Base-by-base conservation (phyloP, 495 filamentous ascomycete species). In the Hypoxylon fragiforme region DNA sequence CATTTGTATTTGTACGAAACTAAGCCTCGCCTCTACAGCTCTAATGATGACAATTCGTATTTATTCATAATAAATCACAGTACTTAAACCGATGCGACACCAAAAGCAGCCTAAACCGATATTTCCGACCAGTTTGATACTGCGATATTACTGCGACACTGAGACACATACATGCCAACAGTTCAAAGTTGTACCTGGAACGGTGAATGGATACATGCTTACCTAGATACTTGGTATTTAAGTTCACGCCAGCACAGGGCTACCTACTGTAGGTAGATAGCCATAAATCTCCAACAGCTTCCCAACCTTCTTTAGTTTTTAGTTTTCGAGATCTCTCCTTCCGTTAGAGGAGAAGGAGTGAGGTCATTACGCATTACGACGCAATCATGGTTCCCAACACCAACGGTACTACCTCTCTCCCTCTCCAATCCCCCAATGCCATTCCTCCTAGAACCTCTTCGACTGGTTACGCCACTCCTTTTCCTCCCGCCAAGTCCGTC, bases 391-490 rank as follows among this genome's bases (percentile, higher is more conserved):
- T 39, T 55, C 50, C 54, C 6, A 59, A 47, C 24, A 9, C 41
- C 31, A 61, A 39, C 60, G 37, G 56, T 37, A 63, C 24, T 44
- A 60, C 30, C 58, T 43, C 67, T 50, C 43, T 45, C 46, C 65
- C 69, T 49, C 70, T 81, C 35, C 77, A 80, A 43, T 84, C 84
- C 2, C 86, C 88, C 20, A 83, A 84, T 57, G 75, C 80, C 7
- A 89, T 91, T 45, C 88, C 89, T 22, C 85, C 85, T 0, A 81
- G 88, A 38, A 89, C 82, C 37, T 90, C 86, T 53, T 91, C 88
- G 0, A 80, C 76, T 7, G 77, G 75, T 32, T 59, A 56, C 50
- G 62, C 64, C 34, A 70, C 65, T 32, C 66, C 71, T 20, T 40
- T 52, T n/a, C 56, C 60, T 28, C 57, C 64, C 9, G 73, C 70